Percentiles rank a stretch among this genome's conserved stretches.
These are phyloP conservation scores for Heliamphora pulchella DNA, from an alignment of 179 eudicot species.

Conservation along the genomic window DNA sequence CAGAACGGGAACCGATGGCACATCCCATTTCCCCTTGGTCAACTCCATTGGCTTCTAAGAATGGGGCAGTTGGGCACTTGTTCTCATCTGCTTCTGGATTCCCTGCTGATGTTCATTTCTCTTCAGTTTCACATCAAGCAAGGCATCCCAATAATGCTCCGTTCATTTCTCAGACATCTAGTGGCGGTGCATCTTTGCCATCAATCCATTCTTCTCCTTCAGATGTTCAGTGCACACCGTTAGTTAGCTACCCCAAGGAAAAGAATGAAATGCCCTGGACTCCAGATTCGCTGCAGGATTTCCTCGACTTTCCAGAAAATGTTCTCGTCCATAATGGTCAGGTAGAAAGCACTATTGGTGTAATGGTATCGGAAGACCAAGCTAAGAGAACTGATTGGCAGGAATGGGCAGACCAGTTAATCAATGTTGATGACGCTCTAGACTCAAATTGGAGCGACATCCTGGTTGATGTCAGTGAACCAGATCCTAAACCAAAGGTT, in stretches of 20 bases:
- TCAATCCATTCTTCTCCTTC: conserved; percentile 28
- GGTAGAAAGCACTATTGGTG: conserved; percentile 25
- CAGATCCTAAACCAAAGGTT: conserved; percentile 57
- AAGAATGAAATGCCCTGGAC: conserved; percentile 40
- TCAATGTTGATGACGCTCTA: conserved; percentile 46
- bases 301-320: conserved; percentile 36
- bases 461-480: conserved; percentile 38
- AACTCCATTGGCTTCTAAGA: conserved; percentile 18
- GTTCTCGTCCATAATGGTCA: conserved; percentile 34
- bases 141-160: conserved; percentile 26
- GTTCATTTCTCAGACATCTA: conserved; percentile 29
- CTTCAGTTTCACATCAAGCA: conserved; percentile 34
- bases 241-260: conserved; percentile 32
- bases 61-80: conserved; percentile 26
- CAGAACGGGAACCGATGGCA: conserved; percentile 34
- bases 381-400: conserved; percentile 55
- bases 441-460: conserved; percentile 58
- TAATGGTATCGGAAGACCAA: conserved; percentile 33
- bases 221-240: conserved; percentile 28
- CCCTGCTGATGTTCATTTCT: conserved; percentile 32
- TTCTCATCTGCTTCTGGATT: conserved; percentile 38
- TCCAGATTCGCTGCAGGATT: conserved; percentile 35
- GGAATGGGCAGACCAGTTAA: conserved; percentile 65
- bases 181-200: conserved; percentile 32
- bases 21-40: conserved; percentile 34